Evolutionary conservation across 805 yeast species (phyloP), one percentile per base, ranked within the genome.

Genomic region (Candida wancherniae): DNA sequence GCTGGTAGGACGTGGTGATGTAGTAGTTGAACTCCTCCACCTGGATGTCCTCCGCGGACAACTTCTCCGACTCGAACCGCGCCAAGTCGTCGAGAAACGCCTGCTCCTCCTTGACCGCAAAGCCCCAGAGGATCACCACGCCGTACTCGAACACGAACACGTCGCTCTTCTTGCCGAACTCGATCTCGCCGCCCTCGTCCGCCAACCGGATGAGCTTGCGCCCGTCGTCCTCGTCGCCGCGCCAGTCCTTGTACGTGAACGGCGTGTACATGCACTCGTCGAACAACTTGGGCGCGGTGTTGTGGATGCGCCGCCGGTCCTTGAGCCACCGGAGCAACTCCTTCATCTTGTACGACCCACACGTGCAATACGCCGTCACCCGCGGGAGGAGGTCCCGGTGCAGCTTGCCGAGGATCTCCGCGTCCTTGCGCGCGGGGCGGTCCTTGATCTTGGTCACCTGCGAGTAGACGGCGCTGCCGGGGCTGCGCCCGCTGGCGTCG

Each of bases 41-140:
- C 58, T 92, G 97, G 24, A 90, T 81, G 57, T 92, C 97, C 51
- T 85, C 96, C 27, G 76, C 77, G 0, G 95, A 84, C 20, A 92
- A 68, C 55, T 92, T 92, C 53, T 92, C 98, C 50, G 76, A 81
- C 51, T 84, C 98, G 57, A 88, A 92, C 39, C 75, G 77, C n/a
- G 90, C 94, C 44, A 92, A 62, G 50, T 90, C 97, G 29, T 71
- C 72, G 33, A 92, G 60, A 45, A 92, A 84, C 29, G 86, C 77
- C 31, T 68, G 66, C 53, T 92, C 98, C 57, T 92, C 97, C 31
- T 77, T 71, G 32, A 77, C 71, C 2, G 86, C 75, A 50, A 85
- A 92, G 0, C 98, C 98, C 98, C 98, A 92, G 65, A 92, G 61
- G 1, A 92, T 95, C 19, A 86, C 78, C n/a, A 92, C 98, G 13